Base-by-base conservation (phyloP, 2,329 filamentous ascomycete species). In the Thelonectria discophora region DNA sequence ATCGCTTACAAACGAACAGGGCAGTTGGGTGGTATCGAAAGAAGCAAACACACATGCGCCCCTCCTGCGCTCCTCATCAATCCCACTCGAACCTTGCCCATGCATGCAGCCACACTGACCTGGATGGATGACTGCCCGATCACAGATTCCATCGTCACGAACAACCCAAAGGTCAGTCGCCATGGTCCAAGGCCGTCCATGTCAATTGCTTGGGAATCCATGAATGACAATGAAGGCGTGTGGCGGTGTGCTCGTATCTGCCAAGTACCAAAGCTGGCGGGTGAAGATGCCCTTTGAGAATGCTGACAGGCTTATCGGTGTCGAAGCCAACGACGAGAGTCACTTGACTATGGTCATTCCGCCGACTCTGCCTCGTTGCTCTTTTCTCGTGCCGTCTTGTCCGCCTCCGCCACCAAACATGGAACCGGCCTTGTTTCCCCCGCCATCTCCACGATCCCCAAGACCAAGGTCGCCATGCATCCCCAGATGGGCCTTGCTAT, bases 341-440 rank as follows among this genome's bases (percentile, higher is more conserved):
- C 53, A 61, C 47, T 61, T 61, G 58, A 61, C 27, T 12, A 18
- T 40, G 51, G 53, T 61, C 58, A 61, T 43, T 48, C 49, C 42
- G 8, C 24, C 53, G 27, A 21, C 42, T 45, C 55, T 57, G 45
- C 45, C 49, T 39, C 27, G 13, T 24, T 55, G 50, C 18, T 40
- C 18, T 32, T 30, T 34, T 13, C 37, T 37, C 10, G 9, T 56
- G 58, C 52, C 58, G 32, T 52, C 46, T 30, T 34, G 32, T 60
- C 58, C 46, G 54, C 52, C 52, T 39, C 58, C 37, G 18, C 53
- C 57, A 24, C 20, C 34, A 55, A 17, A 5, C 27, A 30, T 17
- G 30, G 15, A 48, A 32, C 17, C 32, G 20, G 18, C 12, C 42
- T 21, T 21, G 21, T 18, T 37, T 30, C 21, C 57, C 53, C 53